Percentiles rank a stretch among this genome's conserved stretches.
Evolutionary conservation across 1,139 yeast genomes (phyloP).

Genomic region (Blastobotrys buckinghamii): DNA sequence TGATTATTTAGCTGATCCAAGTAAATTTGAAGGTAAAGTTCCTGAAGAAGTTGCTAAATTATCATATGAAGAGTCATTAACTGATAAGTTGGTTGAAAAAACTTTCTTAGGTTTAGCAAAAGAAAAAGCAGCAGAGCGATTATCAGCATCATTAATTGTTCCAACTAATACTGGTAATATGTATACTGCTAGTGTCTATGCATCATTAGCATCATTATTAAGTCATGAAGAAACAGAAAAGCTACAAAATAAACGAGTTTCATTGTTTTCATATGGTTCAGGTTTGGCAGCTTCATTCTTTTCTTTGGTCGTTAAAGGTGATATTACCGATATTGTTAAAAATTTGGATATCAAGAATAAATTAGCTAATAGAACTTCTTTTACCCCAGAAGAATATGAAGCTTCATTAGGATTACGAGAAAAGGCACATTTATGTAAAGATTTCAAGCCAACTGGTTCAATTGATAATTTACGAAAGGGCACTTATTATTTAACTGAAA

Average conservation of each 20-base stretch:
- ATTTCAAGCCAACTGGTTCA: constrained; percentile 72
- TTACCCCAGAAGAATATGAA: constrained; percentile 77
- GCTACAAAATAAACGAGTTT: constrained; percentile 78
- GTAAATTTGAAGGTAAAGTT: constrained; percentile 39
- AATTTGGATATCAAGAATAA: constrained; percentile 63
- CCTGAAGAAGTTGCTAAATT: constrained; percentile 62
- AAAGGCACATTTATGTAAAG: constrained; percentile 76
- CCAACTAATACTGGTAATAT: constrained; percentile 98
- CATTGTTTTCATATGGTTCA: constrained; percentile 95
- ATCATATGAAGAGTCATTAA: constrained; percentile 71
- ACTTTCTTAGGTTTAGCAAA: constrained; percentile 76
- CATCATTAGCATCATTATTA: constrained; percentile 77
- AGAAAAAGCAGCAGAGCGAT: constrained; percentile 60
- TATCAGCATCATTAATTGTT: constrained; percentile 73
- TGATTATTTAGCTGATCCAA: constrained; percentile 70
- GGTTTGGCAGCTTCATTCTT: constrained; percentile 92
- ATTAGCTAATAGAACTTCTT: constrained; percentile 59
- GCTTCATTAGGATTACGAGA: constrained; percentile 82
- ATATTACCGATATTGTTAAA: constrained; percentile 61
- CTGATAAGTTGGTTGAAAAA: constrained; percentile 80
- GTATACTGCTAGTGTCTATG: constrained; percentile 94
- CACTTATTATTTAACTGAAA: constrained; percentile 73
- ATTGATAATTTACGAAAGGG: constrained; percentile 67
- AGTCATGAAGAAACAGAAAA: constrained; percentile 67
- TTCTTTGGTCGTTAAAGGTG: constrained; percentile 77